These are phyloP conservation scores for Penicillium daleae DNA, from an alignment of 495 filamentous ascomycete species.

Conservation along the genomic window DNA sequence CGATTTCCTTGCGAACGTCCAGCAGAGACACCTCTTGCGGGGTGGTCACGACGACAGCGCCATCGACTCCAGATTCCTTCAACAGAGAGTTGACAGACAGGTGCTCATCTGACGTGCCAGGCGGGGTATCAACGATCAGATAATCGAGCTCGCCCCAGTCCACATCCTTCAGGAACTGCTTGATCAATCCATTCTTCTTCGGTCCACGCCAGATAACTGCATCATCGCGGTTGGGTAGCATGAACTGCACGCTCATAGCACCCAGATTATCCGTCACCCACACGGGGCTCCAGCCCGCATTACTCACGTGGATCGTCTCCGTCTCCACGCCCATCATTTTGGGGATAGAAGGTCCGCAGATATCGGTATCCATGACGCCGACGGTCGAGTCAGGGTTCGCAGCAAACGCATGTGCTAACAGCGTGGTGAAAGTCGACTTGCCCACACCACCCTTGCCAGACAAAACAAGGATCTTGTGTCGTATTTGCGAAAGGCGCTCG, in stretches of 20 bases:
- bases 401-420: slow-evolving; percentile 87
- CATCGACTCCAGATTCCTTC: slow-evolving; percentile 87
- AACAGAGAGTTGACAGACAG: slow-evolving; percentile 86
- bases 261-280: slow-evolving; percentile 91
- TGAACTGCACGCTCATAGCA: slow-evolving; percentile 97
- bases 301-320: slow-evolving; percentile 88
- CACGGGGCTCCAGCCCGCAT: slow-evolving; percentile 85
- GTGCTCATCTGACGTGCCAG: slow-evolving; percentile 94
- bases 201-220: slow-evolving; percentile 96
- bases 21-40: slow-evolving; percentile 92
- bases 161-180: slow-evolving; percentile 95
- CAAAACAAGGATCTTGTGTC: slow-evolving; percentile 89
- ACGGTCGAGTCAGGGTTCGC: slow-evolving; percentile 73
- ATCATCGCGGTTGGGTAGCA: slow-evolving; percentile 90
- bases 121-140: slow-evolving; percentile 91
- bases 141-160: slow-evolving; percentile 96
- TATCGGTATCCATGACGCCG: slow-evolving; percentile 96
- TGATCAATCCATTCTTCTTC: slow-evolving; percentile 98
- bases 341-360: slow-evolving; percentile 91
- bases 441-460: slow-evolving; percentile 97
- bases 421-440: slow-evolving; percentile 86
- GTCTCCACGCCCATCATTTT: slow-evolving; percentile 97
- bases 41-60: slow-evolving; percentile 90
- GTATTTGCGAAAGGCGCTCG: slow-evolving; percentile 75
- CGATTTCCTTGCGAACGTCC: slow-evolving; percentile 94